Base-by-base conservation (phyloP, 2,329 filamentous ascomycete genomes). In the Fusarium buharicum region DNA sequence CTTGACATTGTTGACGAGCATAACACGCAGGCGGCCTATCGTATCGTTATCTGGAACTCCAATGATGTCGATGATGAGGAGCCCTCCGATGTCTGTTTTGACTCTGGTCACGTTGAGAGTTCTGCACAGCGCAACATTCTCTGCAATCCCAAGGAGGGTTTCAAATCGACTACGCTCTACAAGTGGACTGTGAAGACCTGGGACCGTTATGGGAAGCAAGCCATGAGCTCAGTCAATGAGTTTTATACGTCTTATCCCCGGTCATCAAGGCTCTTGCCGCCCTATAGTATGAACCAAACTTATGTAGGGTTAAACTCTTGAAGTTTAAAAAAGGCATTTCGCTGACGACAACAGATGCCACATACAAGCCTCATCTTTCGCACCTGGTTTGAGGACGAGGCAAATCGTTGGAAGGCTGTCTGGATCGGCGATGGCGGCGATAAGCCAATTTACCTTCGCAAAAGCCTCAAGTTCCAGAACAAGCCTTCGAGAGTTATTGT, bases 221-320 rank as follows among this genome's bases (percentile, higher is more conserved):
- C 62, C 2, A 63, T 55, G 7, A 74, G 74, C 40, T 37, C 57
- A 0, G 20, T 66, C 14, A 74, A 76, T 27, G 72, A 75, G 41
- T 77, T 78, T 52, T 78, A 77, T 61, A 77, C 75, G 2, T 73
- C 76, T 4, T 78, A 78, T 33, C 74, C 76, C 11, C 67, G 74
- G 41, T 71, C 51, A 2, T 73, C 70, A 8, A 71, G 67, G 41
- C 60, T 76, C 14, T 53, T 78, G 14, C 76, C 76, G 9, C 76
- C 75, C 1, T 77, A 75, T 44, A 77, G 75, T 59, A 78, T 78
- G 75, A 78, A 77, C 46, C 75, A 78, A 48, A 77, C 72, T 16
- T 77, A 78, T 56, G 70, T 71, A 27, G 52, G 45, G 31, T 7
- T 5, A 3, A 6, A 6, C 7, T 16, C 31, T n/a, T 34, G 6